Evolutionary conservation across 2,329 filamentous ascomycete genomes (phyloP).

Genomic region (Penicillium sp.): DNA sequence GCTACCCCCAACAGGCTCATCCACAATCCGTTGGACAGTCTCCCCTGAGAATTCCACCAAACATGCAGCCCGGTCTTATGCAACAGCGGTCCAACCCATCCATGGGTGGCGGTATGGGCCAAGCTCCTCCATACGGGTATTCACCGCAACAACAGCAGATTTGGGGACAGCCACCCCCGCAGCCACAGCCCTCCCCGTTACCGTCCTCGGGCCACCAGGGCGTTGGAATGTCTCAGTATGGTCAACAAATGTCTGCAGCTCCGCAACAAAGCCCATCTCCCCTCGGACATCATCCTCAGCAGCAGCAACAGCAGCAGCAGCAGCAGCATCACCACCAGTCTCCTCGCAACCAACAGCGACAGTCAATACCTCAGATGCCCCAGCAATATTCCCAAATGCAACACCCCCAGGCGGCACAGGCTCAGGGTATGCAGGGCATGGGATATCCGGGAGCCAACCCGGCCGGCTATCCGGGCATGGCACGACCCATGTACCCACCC

Average conservation of each 20-base stretch:
- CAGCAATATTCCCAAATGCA: conserved; percentile 39
- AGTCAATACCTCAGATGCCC: conserved; percentile 39
- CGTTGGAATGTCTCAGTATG: conserved; percentile 43
- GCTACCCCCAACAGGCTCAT: conserved; percentile 70
- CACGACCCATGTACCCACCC: conserved; percentile 41
- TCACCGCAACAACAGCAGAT: conserved; percentile 62
- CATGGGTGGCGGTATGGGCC: conserved; percentile 51
- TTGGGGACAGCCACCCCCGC: conserved; percentile 65
- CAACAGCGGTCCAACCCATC: conserved; percentile 64
- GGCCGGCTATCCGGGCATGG: conserved; percentile 37
- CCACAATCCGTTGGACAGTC: conserved; percentile 72
- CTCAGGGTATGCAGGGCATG: conserved; percentile 32
- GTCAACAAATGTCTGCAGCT: conserved; percentile 40
- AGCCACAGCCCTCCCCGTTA: conserved; percentile 62
- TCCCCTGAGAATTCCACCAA: conserved; percentile 67
- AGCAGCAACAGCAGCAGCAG: conserved; percentile 36
- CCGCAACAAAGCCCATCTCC: conserved; percentile 43
- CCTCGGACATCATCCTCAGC: conserved; percentile 30
- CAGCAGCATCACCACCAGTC: conserved; percentile 44
- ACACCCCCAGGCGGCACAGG: conserved; percentile 36
- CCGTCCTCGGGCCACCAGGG: conserved; percentile 40
- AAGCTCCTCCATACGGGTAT: conserved; percentile 57
- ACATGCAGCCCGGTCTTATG: conserved; percentile 61
- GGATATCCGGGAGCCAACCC: conserved; percentile 35
- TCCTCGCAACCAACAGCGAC: conserved; percentile 43